Evolutionary conservation across 257 asterid species (phyloP), one percentile per base, ranked within the genome.

Genomic region (Primulina tabacum): DNA sequence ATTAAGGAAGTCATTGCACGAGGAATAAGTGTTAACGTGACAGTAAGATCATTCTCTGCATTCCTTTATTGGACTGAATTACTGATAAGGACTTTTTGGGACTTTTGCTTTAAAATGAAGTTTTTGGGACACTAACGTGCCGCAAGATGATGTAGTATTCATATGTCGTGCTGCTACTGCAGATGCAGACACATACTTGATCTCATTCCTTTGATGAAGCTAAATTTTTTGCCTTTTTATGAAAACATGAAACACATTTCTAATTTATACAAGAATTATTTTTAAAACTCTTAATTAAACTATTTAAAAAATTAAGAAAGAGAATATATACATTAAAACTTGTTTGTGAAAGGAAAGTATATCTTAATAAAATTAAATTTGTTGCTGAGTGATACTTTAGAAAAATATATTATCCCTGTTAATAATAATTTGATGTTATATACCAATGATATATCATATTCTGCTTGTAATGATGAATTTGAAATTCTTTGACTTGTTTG

Each of bases 1-100:
- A 91, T 94, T 84, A 94, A 89, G 94, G 99, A 94, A 82, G 99
- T 94, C 70, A 94, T 94, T 82, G 92, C 95, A 64, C 78, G 8
- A 8, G 99, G 95, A 81, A 94, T 94, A 76, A 89, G 96, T 34
- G 98, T 94, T 69, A 94, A 94, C 83, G 99, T 91, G 40, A 94
- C 99, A 57, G 97, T 93, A 82, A 76, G 98, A 81, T 79, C 56
- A 58, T 68, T 58, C 30, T 69, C 55, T 32, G 43, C 60, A 67
- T 63, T 55, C 67, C 20, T 29, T 60, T 60, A 8, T 30, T 57
- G 60, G 67, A 60, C 53, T 33, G 20, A 59, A 1, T n/a, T 40
- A 17, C 28, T 69, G 55, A 73, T 55, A 17, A 20, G 2, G 11
- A 14, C 47, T 38, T 38, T 38, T 62, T n/a, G 4, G 29, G 24